Percentiles rank a stretch among this genome's conserved stretches.
These are phyloP conservation scores for Coemansia sp. DNA, from an alignment of 192 early-diverging fungal species.

Conservation along the genomic window DNA sequence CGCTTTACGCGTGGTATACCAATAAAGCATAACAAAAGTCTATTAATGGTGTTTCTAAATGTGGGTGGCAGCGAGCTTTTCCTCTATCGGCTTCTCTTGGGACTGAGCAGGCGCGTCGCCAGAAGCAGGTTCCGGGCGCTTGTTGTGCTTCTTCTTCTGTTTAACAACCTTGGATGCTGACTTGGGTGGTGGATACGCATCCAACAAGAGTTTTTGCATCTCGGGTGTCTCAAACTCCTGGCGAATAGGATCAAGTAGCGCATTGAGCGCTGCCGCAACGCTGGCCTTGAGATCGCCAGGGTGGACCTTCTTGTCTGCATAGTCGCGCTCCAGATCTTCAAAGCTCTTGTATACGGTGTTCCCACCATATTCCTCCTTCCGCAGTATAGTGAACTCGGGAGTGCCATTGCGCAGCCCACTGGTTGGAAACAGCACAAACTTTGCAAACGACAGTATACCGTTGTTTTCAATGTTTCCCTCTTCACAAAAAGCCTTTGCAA, in stretches of 20 bases:
- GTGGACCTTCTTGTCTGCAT: conserved; percentile 81
- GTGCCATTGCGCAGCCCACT: conserved; percentile 61
- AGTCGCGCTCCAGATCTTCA: conserved; percentile 79
- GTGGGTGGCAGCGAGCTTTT: conserved; percentile 26
- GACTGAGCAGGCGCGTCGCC: conserved; percentile 6
- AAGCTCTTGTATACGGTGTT: conserved; percentile 70
- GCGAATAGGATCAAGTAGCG: conserved; percentile 84
- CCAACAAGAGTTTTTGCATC: conserved; percentile 66
- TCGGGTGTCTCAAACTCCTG: conserved; percentile 70
- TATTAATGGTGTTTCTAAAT: conserved; percentile 13
- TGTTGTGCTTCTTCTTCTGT: conserved; percentile 60
- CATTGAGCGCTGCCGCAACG: conserved; percentile 79
- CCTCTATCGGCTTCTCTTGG: conserved; percentile 17
- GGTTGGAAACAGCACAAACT: conserved; percentile 87
- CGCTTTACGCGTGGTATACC: neutral
- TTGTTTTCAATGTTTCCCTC: conserved; percentile 91
- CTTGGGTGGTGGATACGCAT: conserved; percentile 79
- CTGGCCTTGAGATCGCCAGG: conserved; percentile 93
- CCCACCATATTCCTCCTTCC: conserved; percentile 92
- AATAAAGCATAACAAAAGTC: neutral
- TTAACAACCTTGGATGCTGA: conserved; percentile 58
- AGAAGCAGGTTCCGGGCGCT: conserved; percentile 26
- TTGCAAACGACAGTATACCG: conserved; percentile 87
- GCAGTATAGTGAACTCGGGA: conserved; percentile 62
- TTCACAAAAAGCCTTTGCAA: conserved; percentile 96